A percentile compares a stretch with the other conserved stretches of the same genome.
phyloP scores from a whole-genome alignment of 768 basidiomycete species.

The Lenzites betulinus region DNA sequence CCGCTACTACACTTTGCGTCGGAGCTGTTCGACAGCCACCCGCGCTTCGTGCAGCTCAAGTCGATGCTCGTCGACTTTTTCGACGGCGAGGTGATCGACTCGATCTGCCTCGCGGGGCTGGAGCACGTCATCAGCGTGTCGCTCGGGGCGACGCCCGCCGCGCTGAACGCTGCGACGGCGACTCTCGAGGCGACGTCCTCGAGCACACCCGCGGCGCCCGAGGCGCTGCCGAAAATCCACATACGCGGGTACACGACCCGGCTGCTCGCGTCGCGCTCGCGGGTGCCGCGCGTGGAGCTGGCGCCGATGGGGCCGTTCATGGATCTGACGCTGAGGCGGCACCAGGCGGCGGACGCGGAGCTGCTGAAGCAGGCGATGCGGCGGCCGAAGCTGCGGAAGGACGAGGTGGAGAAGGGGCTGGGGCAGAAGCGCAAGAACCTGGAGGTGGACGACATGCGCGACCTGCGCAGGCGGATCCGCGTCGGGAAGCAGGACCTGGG shows the following conservation, averaged over 20 bases:
- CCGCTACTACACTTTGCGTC: constrained; percentile 96
- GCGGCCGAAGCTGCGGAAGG: constrained; percentile 86
- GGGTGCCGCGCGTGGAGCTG: constrained; percentile 80
- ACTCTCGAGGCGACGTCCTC: constrained; percentile 22
- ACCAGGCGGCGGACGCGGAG: constrained; percentile 75
- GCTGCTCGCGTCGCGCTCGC: constrained; percentile 73
- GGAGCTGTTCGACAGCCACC: constrained; percentile 92
- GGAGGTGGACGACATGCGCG: constrained; percentile 98
- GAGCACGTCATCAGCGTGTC: constrained; percentile 88
- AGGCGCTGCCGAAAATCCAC: constrained; percentile 76
- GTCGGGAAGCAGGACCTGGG: constrained; percentile 85
- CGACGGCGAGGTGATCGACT: constrained; percentile 83
- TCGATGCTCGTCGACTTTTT: constrained; percentile 90
- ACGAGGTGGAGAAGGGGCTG: constrained; percentile 79
- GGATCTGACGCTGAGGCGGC: constrained; percentile 77
- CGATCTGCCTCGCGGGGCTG: constrained; percentile 79
- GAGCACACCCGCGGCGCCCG: constrained; percentile 20
- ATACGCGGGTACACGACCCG: constrained; percentile 83
- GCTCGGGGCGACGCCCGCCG: constrained; percentile 62
- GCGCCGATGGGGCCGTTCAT: constrained; percentile 90
- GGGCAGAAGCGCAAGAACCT: constrained; percentile 95
- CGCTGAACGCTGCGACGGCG: constrained; percentile 45
- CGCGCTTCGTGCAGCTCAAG: constrained; percentile 89
- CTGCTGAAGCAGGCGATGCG: constrained; percentile 79
- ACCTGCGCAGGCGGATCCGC: constrained; percentile 88